Percentiles rank a stretch among this genome's conserved stretches.
phyloP scores from a whole-genome alignment of 257 asterid genomes.

The Lavandula angustifolia region DNA sequence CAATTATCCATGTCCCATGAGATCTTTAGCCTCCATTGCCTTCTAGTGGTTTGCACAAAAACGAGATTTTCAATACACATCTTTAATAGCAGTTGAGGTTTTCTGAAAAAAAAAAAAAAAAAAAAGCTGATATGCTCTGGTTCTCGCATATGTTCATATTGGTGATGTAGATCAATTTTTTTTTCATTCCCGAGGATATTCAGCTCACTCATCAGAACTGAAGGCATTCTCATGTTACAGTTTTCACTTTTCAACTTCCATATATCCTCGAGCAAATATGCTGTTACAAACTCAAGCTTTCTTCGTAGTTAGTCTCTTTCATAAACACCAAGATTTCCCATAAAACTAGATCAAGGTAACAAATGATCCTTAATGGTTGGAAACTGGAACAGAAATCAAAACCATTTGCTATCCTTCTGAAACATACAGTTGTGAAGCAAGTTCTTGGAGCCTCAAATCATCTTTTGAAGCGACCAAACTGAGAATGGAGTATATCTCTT shows the following conservation, averaged over 20 bases:
- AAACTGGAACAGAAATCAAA: background rate
- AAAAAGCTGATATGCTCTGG: too few relatives aligned
- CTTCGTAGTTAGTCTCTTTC: background rate
- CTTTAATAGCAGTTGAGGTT: too few relatives aligned
- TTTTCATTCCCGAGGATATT: too few relatives aligned
- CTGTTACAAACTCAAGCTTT: background rate
- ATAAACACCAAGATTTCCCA: conserved; percentile 5
- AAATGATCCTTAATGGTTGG: background rate
- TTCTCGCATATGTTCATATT: too few relatives aligned
- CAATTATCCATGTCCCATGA: too few relatives aligned
- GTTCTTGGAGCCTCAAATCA: conserved; percentile 38
- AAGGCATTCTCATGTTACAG: background rate
- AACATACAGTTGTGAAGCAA: conserved; percentile 35
- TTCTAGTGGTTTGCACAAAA: too few relatives aligned
- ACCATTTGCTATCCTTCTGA: conserved; percentile 32
- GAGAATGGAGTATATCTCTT: conserved; percentile 54
- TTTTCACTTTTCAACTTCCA: background rate
- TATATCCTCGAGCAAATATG: background rate
- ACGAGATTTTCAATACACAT: too few relatives aligned
- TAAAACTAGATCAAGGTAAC: background rate
- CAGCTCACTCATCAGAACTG: background rate
- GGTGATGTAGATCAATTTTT: too few relatives aligned
- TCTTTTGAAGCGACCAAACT: conserved; percentile 49
- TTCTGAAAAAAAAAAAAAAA: too few relatives aligned
- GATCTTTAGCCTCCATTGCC: background rate